These are phyloP conservation scores for Eucalyptus lansdowneana DNA, from an alignment of 345 rosid species.

Conservation along the genomic window DNA sequence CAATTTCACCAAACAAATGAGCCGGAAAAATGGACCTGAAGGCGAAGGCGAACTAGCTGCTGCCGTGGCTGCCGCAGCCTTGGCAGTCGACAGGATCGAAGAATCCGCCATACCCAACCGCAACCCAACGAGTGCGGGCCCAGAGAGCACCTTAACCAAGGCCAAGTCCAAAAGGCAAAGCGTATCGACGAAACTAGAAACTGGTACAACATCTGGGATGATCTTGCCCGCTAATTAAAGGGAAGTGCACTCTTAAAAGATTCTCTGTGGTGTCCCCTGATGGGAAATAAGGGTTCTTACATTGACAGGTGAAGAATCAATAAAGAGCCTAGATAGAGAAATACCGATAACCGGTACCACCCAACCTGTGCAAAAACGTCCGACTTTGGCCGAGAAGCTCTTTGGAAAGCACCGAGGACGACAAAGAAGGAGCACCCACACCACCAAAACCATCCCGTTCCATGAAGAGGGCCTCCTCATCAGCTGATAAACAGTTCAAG, in stretches of 20 bases:
- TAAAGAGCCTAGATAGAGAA: neutral
- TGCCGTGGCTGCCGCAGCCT: slow-evolving; percentile 46
- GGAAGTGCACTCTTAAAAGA: neutral
- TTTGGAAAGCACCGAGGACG: neutral
- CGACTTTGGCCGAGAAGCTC: neutral
- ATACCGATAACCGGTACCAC: neutral
- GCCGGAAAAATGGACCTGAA: neutral
- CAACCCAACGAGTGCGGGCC: neutral
- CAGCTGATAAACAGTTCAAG: slow-evolving; percentile 8
- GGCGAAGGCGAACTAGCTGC: slow-evolving; percentile 5
- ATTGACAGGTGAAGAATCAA: neutral
- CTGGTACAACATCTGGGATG: neutral
- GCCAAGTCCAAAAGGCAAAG: slow-evolving; percentile 16
- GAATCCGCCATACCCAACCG: neutral
- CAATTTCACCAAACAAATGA: slow-evolving; percentile 21
- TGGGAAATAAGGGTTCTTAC: neutral
- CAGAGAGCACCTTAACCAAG: neutral
- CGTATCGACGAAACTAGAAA: neutral
- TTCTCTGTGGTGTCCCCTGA: neutral
- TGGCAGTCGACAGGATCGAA: slow-evolving; percentile 6
- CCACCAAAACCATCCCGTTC: neutral
- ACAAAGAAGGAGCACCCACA: neutral
- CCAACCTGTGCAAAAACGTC: neutral
- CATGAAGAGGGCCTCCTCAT: slow-evolving; percentile 7
- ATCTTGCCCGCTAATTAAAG: neutral